Conservation (phyloP, 2,329 filamentous ascomycete genomes). For the Xenoacremonium recifei region DNA sequence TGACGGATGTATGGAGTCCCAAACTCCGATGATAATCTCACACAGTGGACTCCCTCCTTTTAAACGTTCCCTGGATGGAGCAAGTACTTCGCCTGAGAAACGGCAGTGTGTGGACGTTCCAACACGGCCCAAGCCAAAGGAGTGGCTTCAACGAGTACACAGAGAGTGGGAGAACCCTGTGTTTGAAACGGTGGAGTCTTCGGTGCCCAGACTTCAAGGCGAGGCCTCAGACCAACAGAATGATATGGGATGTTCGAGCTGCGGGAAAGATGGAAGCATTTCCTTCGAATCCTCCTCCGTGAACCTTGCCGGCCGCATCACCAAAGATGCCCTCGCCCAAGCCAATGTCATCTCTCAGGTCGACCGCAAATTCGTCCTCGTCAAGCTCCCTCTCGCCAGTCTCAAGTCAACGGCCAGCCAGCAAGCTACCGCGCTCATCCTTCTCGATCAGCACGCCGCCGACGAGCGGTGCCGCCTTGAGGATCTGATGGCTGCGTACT, state of each 20-base stretch:
- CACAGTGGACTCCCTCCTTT: background rate
- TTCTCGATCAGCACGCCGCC: slow-evolving; percentile 93
- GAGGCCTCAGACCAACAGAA: slow-evolving; percentile 1
- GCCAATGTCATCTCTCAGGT: slow-evolving; percentile 78
- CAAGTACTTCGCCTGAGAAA: background rate
- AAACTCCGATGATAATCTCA: background rate
- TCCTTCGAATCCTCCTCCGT: slow-evolving; percentile 29
- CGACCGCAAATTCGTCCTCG: slow-evolving; percentile 84
- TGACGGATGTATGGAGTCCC: background rate
- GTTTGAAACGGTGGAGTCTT: slow-evolving; percentile 53
- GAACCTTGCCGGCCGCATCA: slow-evolving; percentile 49
- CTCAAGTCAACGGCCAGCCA: background rate
- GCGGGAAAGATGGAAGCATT: slow-evolving; percentile 12
- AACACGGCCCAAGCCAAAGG: slow-evolving; percentile 20
- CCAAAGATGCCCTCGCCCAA: slow-evolving; percentile 55
- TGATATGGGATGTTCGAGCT: slow-evolving; percentile 1
- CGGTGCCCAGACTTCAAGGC: slow-evolving; percentile 42
- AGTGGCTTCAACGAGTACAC: slow-evolving; percentile 62
- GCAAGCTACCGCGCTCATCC: slow-evolving; percentile 57
- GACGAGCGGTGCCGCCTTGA: slow-evolving; percentile 87
- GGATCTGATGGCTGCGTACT: slow-evolving; percentile 58
- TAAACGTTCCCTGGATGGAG: background rate
- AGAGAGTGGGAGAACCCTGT: slow-evolving; percentile 73
- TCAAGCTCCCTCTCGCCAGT: slow-evolving; percentile 48
- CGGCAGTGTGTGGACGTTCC: slow-evolving; percentile 1